These are phyloP conservation scores for Kluyveromyces aestuarii DNA, from an alignment of 805 yeast species.

Conservation along the genomic window DNA sequence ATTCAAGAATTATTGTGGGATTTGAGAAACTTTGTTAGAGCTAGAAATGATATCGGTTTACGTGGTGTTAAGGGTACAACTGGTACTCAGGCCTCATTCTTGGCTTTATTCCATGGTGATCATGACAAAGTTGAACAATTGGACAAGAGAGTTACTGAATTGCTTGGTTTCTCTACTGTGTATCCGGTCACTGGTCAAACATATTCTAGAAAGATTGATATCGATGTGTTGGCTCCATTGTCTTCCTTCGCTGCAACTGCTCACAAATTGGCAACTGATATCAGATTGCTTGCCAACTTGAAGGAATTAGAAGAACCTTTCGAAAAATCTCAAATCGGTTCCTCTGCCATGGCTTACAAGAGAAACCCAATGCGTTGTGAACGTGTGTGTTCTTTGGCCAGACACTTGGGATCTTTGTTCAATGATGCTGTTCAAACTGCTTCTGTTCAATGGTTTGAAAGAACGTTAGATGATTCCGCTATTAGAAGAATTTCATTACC, in stretches of 20 bases:
- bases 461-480: slow-evolving; percentile 97
- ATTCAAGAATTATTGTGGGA: slow-evolving; percentile 97
- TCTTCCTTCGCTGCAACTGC: slow-evolving; percentile 93
- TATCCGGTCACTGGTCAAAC: slow-evolving; percentile 99
- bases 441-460: slow-evolving; percentile 98
- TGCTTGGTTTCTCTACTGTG: slow-evolving; percentile 87
- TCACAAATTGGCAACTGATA: slow-evolving; percentile 96
- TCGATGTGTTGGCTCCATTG: slow-evolving; percentile 86
- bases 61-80: slow-evolving; percentile 99
- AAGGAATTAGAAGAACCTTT: slow-evolving; percentile 98
- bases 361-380: slow-evolving; percentile 99
- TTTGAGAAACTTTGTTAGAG: slow-evolving; percentile 88
- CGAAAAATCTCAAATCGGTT: slow-evolving; percentile 97
- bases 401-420: slow-evolving; percentile 87
- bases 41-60: slow-evolving; percentile 90
- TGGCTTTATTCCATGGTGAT: slow-evolving; percentile 91
- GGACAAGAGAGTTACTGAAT: slow-evolving; percentile 86
- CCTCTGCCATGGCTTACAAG: slow-evolving; percentile 98
- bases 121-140: slow-evolving; percentile 92
- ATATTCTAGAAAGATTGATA: slow-evolving; percentile 96
- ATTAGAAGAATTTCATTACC: slow-evolving; percentile 95
- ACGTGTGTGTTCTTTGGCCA: slow-evolving; percentile 95
- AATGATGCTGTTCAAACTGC: slow-evolving; percentile 95
- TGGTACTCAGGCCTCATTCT: slow-evolving; percentile 96
- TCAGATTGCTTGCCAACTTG: slow-evolving; percentile 89